Base-by-base conservation (phyloP, 345 rosid species). In the Dipteronia sinensis region DNA sequence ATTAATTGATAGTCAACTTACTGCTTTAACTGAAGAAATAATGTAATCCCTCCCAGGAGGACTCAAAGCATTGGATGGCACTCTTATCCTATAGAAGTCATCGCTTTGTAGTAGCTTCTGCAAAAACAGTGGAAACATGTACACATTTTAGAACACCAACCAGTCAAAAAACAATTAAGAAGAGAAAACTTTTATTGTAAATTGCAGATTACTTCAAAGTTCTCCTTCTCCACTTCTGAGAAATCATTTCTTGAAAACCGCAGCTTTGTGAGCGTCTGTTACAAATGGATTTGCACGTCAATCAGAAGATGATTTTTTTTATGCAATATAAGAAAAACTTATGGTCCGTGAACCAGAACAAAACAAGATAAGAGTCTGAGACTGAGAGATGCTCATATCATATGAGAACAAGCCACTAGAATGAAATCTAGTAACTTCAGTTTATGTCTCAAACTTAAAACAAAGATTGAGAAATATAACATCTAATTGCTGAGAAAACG, bases 11-110 rank as follows among this genome's bases (percentile, higher is more conserved):
- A 22, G 29, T 65, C 40, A 56, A 89, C 97, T 87, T 82, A 94
- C 99, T 22, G 98, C 98, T 88, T 90, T 94, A 27, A 92, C 91
- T 16, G 99, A 92, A 64, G 99, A 90, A 74, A 88, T 79, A 73
- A 91, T 83, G 76, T 79, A 90, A 62, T 90, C 94, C 85, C 89
- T 87, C 42, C 97, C 98, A 0, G 97, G 89, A 74, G 98, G 85
- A 78, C 72, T 88, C 82, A 92, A 79, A 34, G 94, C 93, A 87
- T 90, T 94, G 65, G 99, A 94, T 29, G 98, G 98, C 65, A 96
- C 81, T 73, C 98, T 90, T 69, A 96, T 96, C 82, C 89, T 88
- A 74, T 96, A 96, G 80, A 94, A 92, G 77, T 91, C 98, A 83
- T 96, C 99, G 10, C 25, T 93, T 74, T 85, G 81, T 67, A 96